Conservation (phyloP, 306 rosid species). For the Prinsepia uniflora region DNA sequence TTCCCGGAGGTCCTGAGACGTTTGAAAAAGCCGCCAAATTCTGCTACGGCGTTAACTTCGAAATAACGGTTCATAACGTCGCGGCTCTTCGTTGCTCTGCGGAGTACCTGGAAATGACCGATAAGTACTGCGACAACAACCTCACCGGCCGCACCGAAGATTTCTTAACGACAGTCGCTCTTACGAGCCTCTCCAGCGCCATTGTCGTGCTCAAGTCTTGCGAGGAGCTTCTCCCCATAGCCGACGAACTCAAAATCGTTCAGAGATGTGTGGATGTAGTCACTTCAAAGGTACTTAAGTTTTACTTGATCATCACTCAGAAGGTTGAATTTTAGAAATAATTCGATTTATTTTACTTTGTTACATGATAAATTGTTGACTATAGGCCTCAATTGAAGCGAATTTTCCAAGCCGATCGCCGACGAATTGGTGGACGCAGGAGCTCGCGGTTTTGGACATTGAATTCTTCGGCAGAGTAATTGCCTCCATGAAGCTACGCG, state of each 20-base stretch:
- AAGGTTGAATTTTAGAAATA: background rate
- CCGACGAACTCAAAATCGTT: constrained; percentile 45
- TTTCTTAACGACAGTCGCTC: constrained; percentile 63
- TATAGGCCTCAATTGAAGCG: constrained; percentile 55
- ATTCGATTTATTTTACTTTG: background rate
- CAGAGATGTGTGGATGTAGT: constrained; percentile 52
- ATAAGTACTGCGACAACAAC: constrained; percentile 56
- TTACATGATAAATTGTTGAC: background rate
- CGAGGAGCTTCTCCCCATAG: constrained; percentile 46
- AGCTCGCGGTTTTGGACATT: constrained; percentile 52
- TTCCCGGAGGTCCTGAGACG: constrained; percentile 83
- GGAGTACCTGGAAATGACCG: constrained; percentile 75
- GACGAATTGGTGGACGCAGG: constrained; percentile 94
- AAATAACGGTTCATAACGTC: constrained; percentile 70
- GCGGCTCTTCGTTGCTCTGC: constrained; percentile 81
- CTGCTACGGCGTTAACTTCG: constrained; percentile 90
- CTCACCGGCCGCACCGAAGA: constrained; percentile 69
- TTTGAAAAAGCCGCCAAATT: constrained; percentile 89
- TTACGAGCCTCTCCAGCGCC: constrained; percentile 56
- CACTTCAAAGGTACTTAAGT: constrained; percentile 33
- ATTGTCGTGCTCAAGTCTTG: constrained; percentile 64
- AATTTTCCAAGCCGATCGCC: constrained; percentile 71
- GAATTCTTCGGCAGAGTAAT: constrained; percentile 51
- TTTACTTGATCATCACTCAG: background rate
- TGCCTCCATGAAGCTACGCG: constrained; percentile 53